Conservation (phyloP, 495 filamentous ascomycete genomes). For the Tuber melanosporum region DNA sequence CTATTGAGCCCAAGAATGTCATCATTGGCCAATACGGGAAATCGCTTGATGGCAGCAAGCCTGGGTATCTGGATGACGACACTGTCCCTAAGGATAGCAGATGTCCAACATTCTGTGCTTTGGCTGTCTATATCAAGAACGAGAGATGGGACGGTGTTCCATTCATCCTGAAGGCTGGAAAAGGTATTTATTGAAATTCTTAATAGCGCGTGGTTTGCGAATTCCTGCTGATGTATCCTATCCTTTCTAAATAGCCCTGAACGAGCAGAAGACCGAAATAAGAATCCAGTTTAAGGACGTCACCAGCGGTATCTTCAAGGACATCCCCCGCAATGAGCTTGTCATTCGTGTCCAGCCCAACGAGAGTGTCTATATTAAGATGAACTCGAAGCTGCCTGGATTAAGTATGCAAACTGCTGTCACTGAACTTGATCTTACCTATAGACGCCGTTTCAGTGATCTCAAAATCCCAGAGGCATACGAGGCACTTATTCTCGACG, state of each 20-base stretch:
- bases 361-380: slow-evolving; percentile 99
- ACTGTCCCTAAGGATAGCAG: slow-evolving; percentile 95
- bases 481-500: slow-evolving; percentile 93
- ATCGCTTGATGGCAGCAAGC: slow-evolving; percentile 94
- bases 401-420: slow-evolving; percentile 99
- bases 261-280: slow-evolving; percentile 99
- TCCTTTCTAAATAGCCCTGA: slow-evolving; percentile 56
- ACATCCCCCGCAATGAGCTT: slow-evolving; percentile 97
- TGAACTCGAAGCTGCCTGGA: slow-evolving; percentile 99
- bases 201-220: not conserved
- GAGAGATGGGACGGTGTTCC: slow-evolving; percentile 99
- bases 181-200: slow-evolving; percentile 51
- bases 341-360: slow-evolving; percentile 99
- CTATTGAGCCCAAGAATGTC: slow-evolving; percentile 98
- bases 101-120: slow-evolving; percentile 95
- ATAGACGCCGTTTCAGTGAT: slow-evolving; percentile 96
- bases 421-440: slow-evolving; percentile 96
- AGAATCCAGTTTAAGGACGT: slow-evolving; percentile 99
- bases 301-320: slow-evolving; percentile 98
- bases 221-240: slow-evolving; percentile 11
- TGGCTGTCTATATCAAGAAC: slow-evolving; percentile 98
- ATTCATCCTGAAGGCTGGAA: slow-evolving; percentile 99
- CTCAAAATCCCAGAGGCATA: slow-evolving; percentile 99
- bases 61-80: slow-evolving; percentile 96
- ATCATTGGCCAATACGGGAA: slow-evolving; percentile 99